Conservation (phyloP, 2,329 filamentous ascomycete species). For the Ophiosphaerella korrae region DNA sequence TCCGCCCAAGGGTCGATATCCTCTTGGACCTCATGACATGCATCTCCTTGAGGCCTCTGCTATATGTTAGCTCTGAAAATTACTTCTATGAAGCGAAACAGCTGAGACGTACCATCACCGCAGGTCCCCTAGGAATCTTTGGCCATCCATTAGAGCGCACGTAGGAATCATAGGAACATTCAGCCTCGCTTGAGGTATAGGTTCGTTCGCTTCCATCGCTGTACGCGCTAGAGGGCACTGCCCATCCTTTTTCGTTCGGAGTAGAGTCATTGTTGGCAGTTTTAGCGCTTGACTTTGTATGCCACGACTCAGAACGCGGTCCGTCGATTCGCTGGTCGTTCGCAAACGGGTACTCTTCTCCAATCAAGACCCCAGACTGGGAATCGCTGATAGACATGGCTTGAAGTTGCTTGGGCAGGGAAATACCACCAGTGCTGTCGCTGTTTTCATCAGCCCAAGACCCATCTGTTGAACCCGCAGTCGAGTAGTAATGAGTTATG, state of each 20-base stretch:
- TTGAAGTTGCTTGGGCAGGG: slow-evolving; percentile 19
- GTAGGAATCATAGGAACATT: slow-evolving; percentile 23
- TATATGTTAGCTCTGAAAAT: slow-evolving; percentile 2
- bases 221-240: slow-evolving; percentile 15
- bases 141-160: slow-evolving; percentile 27
- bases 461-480: slow-evolving; percentile 7
- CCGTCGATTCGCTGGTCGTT: not conserved
- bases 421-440: slow-evolving; percentile 13
- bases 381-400: slow-evolving; percentile 16
- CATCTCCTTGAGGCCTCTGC: slow-evolving; percentile 17
- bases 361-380: slow-evolving; percentile 22
- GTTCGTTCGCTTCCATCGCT: slow-evolving; percentile 18
- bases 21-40: slow-evolving; percentile 2
- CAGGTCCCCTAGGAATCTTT: slow-evolving; percentile 23
- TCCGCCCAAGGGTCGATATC: slow-evolving; percentile 10
- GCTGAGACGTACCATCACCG: not conserved
- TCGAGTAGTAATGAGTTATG: slow-evolving; percentile 29
- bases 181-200: slow-evolving; percentile 32
- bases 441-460: slow-evolving; percentile 19
- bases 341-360: slow-evolving; percentile 17
- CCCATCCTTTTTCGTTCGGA: slow-evolving; percentile 20
- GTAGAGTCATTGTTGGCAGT: slow-evolving; percentile 24
- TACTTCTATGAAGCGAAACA: not conserved
- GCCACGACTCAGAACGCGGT: slow-evolving; percentile 28
- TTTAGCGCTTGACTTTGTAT: slow-evolving; percentile 14